Evolutionary conservation across 164 flowering plant genomes (phyloP).

Genomic region (Sedum album): DNA sequence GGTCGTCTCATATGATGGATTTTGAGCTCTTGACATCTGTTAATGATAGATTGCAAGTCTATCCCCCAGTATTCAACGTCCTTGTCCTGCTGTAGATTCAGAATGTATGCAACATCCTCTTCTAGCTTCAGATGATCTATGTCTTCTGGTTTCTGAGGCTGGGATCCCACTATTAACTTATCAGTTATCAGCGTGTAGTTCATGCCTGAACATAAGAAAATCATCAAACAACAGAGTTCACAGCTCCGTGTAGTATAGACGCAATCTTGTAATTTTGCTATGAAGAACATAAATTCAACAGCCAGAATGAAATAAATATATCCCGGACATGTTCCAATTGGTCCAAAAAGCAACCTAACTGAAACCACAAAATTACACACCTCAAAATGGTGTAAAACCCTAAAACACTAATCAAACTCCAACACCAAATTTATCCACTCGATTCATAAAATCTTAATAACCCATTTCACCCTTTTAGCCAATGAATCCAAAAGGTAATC

Average conservation of each 20-base stretch:
- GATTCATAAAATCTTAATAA: too few species aligned
- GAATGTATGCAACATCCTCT: conserved; percentile 72
- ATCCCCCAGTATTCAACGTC: conserved; percentile 92
- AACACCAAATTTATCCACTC: too few species aligned
- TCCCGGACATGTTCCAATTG: background rate
- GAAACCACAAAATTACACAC: too few species aligned
- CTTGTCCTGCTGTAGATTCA: conserved; percentile 83
- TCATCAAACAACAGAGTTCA: background rate
- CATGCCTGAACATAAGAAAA: conserved; percentile 40
- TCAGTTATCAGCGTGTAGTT: conserved; percentile 54
- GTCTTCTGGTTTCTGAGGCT: conserved; percentile 91
- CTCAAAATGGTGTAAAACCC: too few species aligned
- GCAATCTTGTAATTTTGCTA: background rate
- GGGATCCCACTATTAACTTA: conserved; percentile 81
- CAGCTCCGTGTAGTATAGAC: too few species aligned
- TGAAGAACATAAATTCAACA: background rate
- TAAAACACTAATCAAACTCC: too few species aligned
- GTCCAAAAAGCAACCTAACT: too few species aligned
- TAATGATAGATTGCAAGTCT: conserved; percentile 46
- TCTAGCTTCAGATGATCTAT: conserved; percentile 66
- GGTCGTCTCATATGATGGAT: conserved; percentile 90
- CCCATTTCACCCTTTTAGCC: too few species aligned
- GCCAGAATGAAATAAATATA: background rate
- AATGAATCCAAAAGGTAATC: too few species aligned
- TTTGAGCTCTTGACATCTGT: conserved; percentile 51